Evolutionary conservation across 306 rosid genomes (phyloP), one percentile per base, ranked within the genome.

Genomic region (Hippophae gyantsensis): DNA sequence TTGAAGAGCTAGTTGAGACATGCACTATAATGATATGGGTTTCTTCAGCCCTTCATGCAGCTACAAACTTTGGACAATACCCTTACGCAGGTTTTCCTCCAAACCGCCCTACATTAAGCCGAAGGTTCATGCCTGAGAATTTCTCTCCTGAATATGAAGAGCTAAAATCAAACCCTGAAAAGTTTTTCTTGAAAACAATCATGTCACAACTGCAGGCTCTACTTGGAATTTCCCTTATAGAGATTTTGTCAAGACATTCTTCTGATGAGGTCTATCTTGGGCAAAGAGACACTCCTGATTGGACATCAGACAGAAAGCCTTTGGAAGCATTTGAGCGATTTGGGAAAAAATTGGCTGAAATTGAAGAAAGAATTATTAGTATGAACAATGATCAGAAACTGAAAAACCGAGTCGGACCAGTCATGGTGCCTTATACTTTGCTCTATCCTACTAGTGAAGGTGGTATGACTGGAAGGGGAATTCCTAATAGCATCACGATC

Each of bases 401-500:
- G 56, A 82, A 68, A 18, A 90, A 86, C 68, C 61, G 95, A 63
- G 76, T 62, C 65, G 95, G 94, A 11, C 73, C 78, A 0, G 94
- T 84, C 13, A 66, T 78, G 64, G 14, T 86, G 75, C 89, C 95
- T 0, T 90, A 90, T 60, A 84, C 94, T 11, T 71, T 84, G 51
- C 88, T 90, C 7, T 77, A 42, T 73, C 97, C 95, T 46, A 78
- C 81, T 2, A 66, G 95, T 48, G 66, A 69, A 59, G 69, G 69
- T 18, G 97, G 95, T 25, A 54, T 86, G 5, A 77, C 85, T 47
- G 95, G 93, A 48, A 82, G 5, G 81, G 97, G 97, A 56, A 89
- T 89, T 58, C 95, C 94, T 26, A 89, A 89, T 60, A 89, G 97
- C 58, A 79, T 84, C n/a, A 55, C 95, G 14, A 86, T 89, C 44